Evolutionary conservation across 192 early-diverging fungal species (phyloP), one percentile per base, ranked within the genome.

Genomic region (Glomus cerebriforme): DNA sequence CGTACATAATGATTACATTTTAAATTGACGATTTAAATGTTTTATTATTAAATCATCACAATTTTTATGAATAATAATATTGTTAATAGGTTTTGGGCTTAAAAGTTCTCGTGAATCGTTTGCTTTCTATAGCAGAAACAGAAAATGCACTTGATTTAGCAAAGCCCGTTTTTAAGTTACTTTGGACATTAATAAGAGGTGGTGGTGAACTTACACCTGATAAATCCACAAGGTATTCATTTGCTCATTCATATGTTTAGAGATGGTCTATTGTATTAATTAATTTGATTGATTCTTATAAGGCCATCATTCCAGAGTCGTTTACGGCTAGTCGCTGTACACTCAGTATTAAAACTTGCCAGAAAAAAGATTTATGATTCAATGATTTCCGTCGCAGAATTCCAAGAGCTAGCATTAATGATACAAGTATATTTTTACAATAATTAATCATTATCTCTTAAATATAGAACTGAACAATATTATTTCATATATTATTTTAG

Each of bases 71-170:
- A n/a, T 7, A n/a, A 17, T 29, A 27, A n/a, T 34, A 34, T 43
- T 79, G 59, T 84, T 63, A 58, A 45, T 81, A 91, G 88, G 77
- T 91, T 34, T 74, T 91, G 43, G 90, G 85, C 1, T 35, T 93
- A 15, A 92, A 94, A 76, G 72, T 94, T 17, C 81, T 96, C 59
- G 85, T 91, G 8, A 91, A 90, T 75, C 88, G 93, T 79, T 79
- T 97, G 29, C 77, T 87, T 47, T 86, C 88, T 9, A 35, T 83
- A 49, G 39, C 81, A 60, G 68, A 86, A 17, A 63, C 79, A 34
- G 71, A 75, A 9, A 72, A 81, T n/a, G 83, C 81, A 8, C 76
- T 85, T 17, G 87, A 85, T 1, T 66, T 85, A 10, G 86, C 84
- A 22, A 82, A 75, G 12, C 87, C 89, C 2, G 85, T 93, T 0